These are phyloP conservation scores for Brachypodium distachyon DNA, from an alignment of 202 grass and related monocot genomes.

Conservation along the genomic window DNA sequence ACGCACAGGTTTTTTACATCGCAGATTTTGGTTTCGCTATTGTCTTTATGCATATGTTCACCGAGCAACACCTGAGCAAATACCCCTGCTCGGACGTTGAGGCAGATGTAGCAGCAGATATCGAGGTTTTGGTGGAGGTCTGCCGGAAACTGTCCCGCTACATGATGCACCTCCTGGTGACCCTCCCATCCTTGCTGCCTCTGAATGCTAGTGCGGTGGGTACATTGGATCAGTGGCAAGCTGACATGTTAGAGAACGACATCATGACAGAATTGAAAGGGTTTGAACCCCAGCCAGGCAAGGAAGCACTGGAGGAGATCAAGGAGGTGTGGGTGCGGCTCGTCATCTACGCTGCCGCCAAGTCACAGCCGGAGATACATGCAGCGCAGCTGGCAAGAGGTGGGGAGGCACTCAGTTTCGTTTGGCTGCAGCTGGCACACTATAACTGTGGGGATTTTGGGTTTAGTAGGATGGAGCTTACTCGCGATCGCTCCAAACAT, in stretches of 20 bases:
- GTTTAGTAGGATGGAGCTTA: not conserved
- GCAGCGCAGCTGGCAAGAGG: not conserved
- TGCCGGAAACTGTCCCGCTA: not conserved
- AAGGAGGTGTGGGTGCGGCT: not conserved
- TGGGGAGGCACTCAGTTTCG: not conserved
- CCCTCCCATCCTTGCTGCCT: not conserved
- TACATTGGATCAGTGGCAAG: not conserved
- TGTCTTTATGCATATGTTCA: not conserved
- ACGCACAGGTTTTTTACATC: not conserved
- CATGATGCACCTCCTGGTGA: not conserved
- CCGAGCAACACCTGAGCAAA: not conserved
- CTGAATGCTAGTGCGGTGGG: not conserved
- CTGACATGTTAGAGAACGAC: no score
- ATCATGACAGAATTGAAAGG: not conserved
- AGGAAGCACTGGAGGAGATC: not conserved
- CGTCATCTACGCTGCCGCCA: not conserved
- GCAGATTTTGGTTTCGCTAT: not conserved
- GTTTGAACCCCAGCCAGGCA: not conserved
- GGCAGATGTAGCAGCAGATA: no score
- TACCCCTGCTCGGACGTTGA: not conserved
- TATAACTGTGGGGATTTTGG: not conserved
- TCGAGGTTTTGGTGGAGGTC: not conserved
- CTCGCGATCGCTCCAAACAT: no score
- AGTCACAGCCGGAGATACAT: not conserved
- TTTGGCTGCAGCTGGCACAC: not conserved